These are phyloP conservation scores for Linnemannia elongata DNA, from an alignment of 192 early-diverging fungal species.

Conservation along the genomic window DNA sequence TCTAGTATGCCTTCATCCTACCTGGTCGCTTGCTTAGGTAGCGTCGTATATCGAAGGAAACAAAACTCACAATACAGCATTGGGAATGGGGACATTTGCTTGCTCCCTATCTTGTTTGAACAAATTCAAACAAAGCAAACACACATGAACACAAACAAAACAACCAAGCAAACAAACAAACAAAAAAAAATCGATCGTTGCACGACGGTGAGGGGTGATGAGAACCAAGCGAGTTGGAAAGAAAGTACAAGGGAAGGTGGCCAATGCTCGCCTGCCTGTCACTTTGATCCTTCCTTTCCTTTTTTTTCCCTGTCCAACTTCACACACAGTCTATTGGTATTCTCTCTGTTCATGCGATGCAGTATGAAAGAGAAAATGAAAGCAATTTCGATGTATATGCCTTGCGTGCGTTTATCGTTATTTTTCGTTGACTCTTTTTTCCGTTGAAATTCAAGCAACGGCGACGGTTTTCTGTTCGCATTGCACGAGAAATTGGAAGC, in stretches of 20 bases:
- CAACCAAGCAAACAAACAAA: no score
- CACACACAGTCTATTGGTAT: no score
- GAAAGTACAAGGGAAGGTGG: neutral
- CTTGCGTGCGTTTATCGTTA: no score
- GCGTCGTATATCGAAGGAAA: neutral
- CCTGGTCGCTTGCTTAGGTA: neutral
- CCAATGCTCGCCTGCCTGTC: neutral
- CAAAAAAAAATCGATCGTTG: neutral
- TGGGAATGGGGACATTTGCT: neutral
- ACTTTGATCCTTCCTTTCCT: no score
- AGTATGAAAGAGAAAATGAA: no score
- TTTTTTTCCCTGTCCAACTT: no score
- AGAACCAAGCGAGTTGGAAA: no score
- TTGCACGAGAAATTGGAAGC: neutral
- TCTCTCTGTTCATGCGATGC: no score
- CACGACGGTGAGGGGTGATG: no score
- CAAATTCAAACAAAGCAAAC: neutral
- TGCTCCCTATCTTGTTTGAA: neutral
- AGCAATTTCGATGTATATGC: no score
- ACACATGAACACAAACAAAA: neutral
- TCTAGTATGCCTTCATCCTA: neutral
- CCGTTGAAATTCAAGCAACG: no score
- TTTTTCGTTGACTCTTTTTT: no score
- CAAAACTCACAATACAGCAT: neutral
- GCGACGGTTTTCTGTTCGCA: neutral